A percentile compares a stretch with the other conserved stretches of the same genome.
phyloP scores from a whole-genome alignment of 164 flowering plant genomes.

The Houttuynia cordata region DNA sequence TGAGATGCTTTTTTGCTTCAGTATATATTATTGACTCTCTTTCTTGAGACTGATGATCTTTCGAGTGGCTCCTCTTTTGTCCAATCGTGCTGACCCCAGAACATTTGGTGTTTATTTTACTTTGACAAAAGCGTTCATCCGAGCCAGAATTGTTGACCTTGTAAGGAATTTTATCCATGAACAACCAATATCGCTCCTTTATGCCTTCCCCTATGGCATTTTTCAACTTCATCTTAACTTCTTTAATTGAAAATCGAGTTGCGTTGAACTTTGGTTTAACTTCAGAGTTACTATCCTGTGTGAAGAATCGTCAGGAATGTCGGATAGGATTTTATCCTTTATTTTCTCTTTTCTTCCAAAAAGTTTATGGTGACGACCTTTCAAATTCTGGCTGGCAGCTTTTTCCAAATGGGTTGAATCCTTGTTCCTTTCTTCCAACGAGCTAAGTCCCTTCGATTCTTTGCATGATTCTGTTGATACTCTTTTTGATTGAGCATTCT shows the following conservation, averaged over 20 bases:
- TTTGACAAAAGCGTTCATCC: slow-evolving; percentile 33
- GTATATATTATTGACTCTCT: slow-evolving; percentile 46
- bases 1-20: slow-evolving; percentile 79
- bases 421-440: slow-evolving; percentile 1
- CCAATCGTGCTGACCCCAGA: slow-evolving; percentile 9
- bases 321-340: slow-evolving; percentile 16
- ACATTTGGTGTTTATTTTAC: slow-evolving; percentile 25
- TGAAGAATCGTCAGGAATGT: slow-evolving; percentile 21
- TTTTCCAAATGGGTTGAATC: slow-evolving; percentile 19
- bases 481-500: slow-evolving; percentile 22
- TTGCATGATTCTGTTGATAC: slow-evolving; percentile 11
- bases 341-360: slow-evolving; percentile 50
- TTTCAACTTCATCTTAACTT: slow-evolving; percentile 59
- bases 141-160: background rate
- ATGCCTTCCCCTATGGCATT: slow-evolving; percentile 36
- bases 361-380: slow-evolving; percentile 14
- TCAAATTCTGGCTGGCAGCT: slow-evolving; percentile 16
- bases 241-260: slow-evolving; percentile 55
- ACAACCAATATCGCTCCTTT: slow-evolving; percentile 33
- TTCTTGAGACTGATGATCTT: slow-evolving; percentile 12
- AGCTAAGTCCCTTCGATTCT: slow-evolving; percentile 6
- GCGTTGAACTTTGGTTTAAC: slow-evolving; percentile 25
- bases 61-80: slow-evolving; percentile 9
- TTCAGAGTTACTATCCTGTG: slow-evolving; percentile 68
- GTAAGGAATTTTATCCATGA: slow-evolving; percentile 15